Base-by-base conservation (phyloP, 768 basidiomycete species). In the Piloderma croceum region DNA sequence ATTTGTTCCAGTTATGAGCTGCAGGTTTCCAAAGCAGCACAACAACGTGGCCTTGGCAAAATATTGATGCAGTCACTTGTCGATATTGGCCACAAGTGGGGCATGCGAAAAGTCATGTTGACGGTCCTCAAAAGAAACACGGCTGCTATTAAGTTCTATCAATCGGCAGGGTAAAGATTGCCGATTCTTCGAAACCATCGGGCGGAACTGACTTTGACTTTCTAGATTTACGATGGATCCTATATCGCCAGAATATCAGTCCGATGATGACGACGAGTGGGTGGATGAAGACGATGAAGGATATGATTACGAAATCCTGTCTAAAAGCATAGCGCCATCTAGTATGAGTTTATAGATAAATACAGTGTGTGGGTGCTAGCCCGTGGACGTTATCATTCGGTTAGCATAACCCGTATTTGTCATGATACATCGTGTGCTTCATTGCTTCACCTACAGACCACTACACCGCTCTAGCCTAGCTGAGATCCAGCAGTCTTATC, bases 1-100 rank as follows among this genome's bases (percentile, higher is more conserved):
- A n/a, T n/a, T n/a, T n/a, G n/a, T n/a, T n/a, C 20, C 46, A 77
- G 75, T 51, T 77, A 77, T 43, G 76, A 77, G 37, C 55, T 76
- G 4, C 76, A 77, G 44, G 64, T 77, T 4, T 48, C 57, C 0
- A 36, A 48, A 24, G 21, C 36, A 1, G 55, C 39, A 3, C 58
- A 58, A 36, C 52, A 68, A 10, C 45, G 47, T 19, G 76, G 76
- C 1, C 53, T 72, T 1, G 76, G 76, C 0, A 60, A 48, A 38
- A 37, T 50, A n/a, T 54, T 77, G 34, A 58, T 65, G 42, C 51
- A 61, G 1, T 47, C 45, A 11, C 51, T 78, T 31, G 46, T 51
- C 7, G 53, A 60, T 10, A 60, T 76, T 7, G 71, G 63, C 1
- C 47, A 44, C 7, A 38, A 46, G 21, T 74, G 64, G 62, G 41